Conservation (phyloP, 768 basidiomycete species). For the Russula lepida region DNA sequence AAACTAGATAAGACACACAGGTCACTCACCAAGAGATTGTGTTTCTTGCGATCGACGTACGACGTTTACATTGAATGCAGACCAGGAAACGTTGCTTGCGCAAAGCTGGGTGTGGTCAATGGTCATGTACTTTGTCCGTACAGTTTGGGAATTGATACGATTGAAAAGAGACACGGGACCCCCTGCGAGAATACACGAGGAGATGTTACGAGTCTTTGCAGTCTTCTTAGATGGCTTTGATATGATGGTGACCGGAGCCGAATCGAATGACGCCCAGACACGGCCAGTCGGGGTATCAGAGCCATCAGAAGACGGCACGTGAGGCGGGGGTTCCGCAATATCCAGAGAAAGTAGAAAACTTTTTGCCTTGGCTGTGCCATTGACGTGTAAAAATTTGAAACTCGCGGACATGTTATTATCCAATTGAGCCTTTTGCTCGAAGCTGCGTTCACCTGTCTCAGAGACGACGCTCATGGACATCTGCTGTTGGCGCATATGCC, state of each 20-base stretch:
- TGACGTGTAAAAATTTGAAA: slow-evolving; percentile 89
- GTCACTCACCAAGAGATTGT: slow-evolving; percentile 58
- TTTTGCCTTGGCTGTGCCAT: slow-evolving; percentile 82
- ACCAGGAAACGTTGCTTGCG: slow-evolving; percentile 89
- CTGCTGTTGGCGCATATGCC: slow-evolving; percentile 74
- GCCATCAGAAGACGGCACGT: slow-evolving; percentile 33
- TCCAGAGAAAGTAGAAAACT: slow-evolving; percentile 82
- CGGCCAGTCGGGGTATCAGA: slow-evolving; percentile 42
- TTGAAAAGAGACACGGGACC: slow-evolving; percentile 91
- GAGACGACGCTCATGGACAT: slow-evolving; percentile 82
- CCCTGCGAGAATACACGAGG: slow-evolving; percentile 81
- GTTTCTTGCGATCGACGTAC: slow-evolving; percentile 64
- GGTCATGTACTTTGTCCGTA: slow-evolving; percentile 96
- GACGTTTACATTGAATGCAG: slow-evolving; percentile 90
- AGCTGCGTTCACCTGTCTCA: slow-evolving; percentile 73
- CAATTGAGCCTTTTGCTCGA: slow-evolving; percentile 75
- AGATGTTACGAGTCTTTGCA: slow-evolving; percentile 87
- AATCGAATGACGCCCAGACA: slow-evolving; percentile 87
- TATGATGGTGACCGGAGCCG: slow-evolving; percentile 87
- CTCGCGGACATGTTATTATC: slow-evolving; percentile 80
- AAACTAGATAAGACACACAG: slow-evolving; percentile 32
- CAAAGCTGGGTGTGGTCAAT: slow-evolving; percentile 76
- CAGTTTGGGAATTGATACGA: slow-evolving; percentile 93
- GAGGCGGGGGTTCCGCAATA: slow-evolving; percentile 66
- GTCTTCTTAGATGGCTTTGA: slow-evolving; percentile 98